Evolutionary conservation across 192 early-diverging fungal species (phyloP).

Genomic region (Backusella mclennaniae): DNA sequence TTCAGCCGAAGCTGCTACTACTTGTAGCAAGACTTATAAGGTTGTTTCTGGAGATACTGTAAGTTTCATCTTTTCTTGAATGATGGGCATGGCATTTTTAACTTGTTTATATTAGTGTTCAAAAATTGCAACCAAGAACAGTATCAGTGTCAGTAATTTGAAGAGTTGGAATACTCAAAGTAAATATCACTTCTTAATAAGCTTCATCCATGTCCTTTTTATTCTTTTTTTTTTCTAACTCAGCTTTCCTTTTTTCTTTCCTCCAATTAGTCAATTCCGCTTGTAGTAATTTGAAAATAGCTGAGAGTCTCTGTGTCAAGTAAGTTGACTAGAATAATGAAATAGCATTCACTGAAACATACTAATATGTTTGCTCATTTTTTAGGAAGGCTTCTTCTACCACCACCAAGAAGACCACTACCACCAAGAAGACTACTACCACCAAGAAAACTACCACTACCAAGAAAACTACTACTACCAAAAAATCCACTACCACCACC

Average conservation of each 20-base stretch:
- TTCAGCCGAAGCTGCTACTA: neutral
- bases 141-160: neutral
- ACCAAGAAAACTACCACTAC: neutral
- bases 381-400: neutral
- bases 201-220: neutral
- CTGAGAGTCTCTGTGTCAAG: conserved; percentile 20
- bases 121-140: neutral
- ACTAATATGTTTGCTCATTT: neutral
- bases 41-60: conserved; percentile 15
- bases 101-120: neutral
- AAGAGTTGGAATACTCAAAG: conserved; percentile 22
- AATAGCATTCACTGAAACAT: neutral
- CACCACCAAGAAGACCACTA: neutral
- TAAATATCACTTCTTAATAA: neutral
- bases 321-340: neutral
- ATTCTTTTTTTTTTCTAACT: neutral
- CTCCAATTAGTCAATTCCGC: conserved; percentile 13
- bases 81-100: neutral
- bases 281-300: conserved; percentile 24
- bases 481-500: conserved; percentile 12
- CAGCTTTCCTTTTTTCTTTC: neutral
- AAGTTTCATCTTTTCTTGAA: neutral
- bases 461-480: conserved; percentile 13
- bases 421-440: neutral
- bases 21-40: conserved; percentile 9